phyloP scores from a whole-genome alignment of 257 asterid genomes.

The Jacaranda copaia region DNA sequence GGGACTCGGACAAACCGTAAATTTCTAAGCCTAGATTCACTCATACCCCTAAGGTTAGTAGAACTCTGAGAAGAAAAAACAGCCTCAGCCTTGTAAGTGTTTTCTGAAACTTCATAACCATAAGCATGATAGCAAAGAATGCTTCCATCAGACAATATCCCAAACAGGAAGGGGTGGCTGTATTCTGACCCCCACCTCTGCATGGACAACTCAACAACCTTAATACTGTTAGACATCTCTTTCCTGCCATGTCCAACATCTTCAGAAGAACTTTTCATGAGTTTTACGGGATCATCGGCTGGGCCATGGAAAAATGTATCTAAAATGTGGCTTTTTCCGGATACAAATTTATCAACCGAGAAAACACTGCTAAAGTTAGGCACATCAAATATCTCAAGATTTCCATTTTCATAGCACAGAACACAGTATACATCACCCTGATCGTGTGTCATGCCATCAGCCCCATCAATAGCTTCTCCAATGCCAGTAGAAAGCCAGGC shows the following conservation, averaged over 20 bases:
- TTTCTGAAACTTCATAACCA: constrained; percentile 74
- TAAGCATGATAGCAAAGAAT: constrained; percentile 92
- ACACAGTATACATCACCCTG: constrained; percentile 93
- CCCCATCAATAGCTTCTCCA: constrained; percentile 89
- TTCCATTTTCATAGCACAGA: constrained; percentile 80
- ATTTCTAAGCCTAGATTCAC: constrained; percentile 87
- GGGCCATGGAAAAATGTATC: constrained; percentile 66
- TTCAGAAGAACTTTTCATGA: constrained; percentile 49
- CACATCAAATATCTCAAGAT: constrained; percentile 88
- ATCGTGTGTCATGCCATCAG: constrained; percentile 83
- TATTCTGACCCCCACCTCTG: constrained; percentile 82
- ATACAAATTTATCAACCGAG: constrained; percentile 74
- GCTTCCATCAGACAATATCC: constrained; percentile 91
- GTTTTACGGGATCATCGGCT: constrained; percentile 47
- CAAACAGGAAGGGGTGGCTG: constrained; percentile 87
- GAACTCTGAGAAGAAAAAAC: constrained; percentile 51
- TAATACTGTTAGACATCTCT: constrained; percentile 62
- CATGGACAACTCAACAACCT: constrained; percentile 93
- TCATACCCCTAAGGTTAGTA: constrained; percentile 49
- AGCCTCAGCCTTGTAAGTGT: constrained; percentile 63
- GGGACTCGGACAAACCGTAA: constrained; percentile 79
- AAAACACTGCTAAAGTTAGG: constrained; percentile 83
- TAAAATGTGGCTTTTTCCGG: constrained; percentile 72
- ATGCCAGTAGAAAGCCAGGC: constrained; percentile 98
- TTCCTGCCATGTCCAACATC: constrained; percentile 70